A percentile compares a stretch with the other conserved stretches of the same genome.
phyloP scores from a whole-genome alignment of 345 rosid genomes.

The Hirschfeldia incana region DNA sequence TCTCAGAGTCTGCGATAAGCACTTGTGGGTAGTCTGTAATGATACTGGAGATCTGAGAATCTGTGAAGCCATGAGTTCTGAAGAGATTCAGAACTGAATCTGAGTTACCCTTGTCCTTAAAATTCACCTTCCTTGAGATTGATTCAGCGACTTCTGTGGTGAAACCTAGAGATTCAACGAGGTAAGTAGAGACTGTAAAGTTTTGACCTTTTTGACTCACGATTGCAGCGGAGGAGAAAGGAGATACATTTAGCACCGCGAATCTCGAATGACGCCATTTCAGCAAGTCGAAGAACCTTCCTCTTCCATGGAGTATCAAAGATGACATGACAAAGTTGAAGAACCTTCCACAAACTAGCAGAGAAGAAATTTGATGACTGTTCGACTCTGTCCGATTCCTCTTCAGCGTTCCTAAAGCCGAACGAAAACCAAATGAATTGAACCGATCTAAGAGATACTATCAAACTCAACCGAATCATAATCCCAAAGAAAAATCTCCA shows the following conservation, averaged over 20 bases:
- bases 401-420: too few relatives aligned
- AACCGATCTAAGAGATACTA: too few relatives aligned
- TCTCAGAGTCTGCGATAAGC: conserved; percentile 15
- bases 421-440: too few relatives aligned
- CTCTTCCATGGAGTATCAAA: too few relatives aligned
- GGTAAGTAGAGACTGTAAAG: neutral
- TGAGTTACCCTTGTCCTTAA: neutral
- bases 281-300: neutral
- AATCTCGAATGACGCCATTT: neutral
- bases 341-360: too few relatives aligned
- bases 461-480: too few relatives aligned
- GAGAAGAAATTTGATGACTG: too few relatives aligned
- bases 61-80: neutral
- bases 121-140: neutral
- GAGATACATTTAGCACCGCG: neutral
- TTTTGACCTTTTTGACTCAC: neutral
- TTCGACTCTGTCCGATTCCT: too few relatives aligned
- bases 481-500: too few relatives aligned
- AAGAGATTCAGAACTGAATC: neutral
- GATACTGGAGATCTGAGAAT: neutral
- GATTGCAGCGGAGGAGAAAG: neutral
- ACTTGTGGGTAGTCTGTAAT: neutral
- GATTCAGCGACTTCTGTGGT: neutral
- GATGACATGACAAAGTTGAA: too few relatives aligned
- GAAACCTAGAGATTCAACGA: neutral